Percentiles rank a stretch among this genome's conserved stretches.
phyloP scores from a whole-genome alignment of 2,329 filamentous ascomycete species.

The Paecilomyces dactylethromorphus region DNA sequence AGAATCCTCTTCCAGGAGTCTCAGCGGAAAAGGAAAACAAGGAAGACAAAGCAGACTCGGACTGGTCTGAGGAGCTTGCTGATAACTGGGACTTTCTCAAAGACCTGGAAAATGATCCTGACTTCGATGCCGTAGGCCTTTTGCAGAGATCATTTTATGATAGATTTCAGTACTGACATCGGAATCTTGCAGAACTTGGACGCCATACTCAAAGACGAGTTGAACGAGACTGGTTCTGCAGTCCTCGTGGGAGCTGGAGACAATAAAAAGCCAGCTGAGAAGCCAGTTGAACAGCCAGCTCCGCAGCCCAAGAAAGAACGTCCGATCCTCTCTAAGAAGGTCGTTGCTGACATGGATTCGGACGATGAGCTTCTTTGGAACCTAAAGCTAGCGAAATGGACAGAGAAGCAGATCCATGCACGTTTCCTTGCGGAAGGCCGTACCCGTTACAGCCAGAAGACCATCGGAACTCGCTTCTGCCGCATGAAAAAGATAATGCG shows the following conservation, averaged over 20 bases:
- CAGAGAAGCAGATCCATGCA: slow-evolving; percentile 38
- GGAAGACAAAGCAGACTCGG: background rate
- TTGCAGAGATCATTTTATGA: background rate
- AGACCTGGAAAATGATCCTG: background rate
- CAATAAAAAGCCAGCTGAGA: background rate
- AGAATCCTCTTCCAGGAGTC: background rate
- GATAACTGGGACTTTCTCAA: background rate
- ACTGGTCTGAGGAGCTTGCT: background rate
- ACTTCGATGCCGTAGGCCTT: background rate
- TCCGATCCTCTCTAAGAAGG: slow-evolving; percentile 36
- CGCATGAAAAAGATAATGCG: slow-evolving; percentile 39
- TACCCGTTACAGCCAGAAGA: slow-evolving; percentile 39
- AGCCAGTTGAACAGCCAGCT: background rate
- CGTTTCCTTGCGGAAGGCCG: slow-evolving; percentile 37
- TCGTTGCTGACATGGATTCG: slow-evolving; percentile 38
- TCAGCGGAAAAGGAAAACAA: background rate
- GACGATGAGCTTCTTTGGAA: slow-evolving; percentile 38
- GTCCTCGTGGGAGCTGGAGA: background rate
- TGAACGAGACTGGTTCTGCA: background rate
- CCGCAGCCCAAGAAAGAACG: slow-evolving; percentile 30
- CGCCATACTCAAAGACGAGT: background rate
- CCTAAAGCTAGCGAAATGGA: slow-evolving; percentile 26
- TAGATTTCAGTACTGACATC: background rate
- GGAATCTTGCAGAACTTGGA: background rate
- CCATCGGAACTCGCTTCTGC: slow-evolving; percentile 42